Conservation (phyloP, 176 grass and related monocot genomes). For the Puccinellia tenuiflora region DNA sequence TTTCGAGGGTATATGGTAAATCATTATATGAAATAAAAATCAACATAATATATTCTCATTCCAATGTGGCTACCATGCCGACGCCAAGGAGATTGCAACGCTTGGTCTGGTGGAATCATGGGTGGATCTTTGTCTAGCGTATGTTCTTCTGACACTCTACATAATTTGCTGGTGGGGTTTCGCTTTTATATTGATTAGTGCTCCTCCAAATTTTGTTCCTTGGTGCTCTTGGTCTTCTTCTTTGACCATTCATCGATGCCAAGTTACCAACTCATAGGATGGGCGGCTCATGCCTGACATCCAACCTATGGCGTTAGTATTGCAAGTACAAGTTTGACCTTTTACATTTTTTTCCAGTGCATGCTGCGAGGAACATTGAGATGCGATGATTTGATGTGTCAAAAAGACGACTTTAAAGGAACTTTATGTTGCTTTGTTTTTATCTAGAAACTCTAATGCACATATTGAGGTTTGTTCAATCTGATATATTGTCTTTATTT, state of each 20-base stretch:
- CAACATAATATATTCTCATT: neutral
- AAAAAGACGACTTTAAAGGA: neutral
- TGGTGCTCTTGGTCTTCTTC: neutral
- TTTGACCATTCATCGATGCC: neutral
- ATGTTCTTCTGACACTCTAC: neutral
- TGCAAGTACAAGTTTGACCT: neutral
- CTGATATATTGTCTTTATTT: neutral
- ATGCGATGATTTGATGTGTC: neutral
- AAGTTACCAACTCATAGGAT: neutral
- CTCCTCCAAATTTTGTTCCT: neutral
- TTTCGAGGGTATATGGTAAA: neutral
- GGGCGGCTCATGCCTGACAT: neutral
- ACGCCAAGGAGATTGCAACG: neutral
- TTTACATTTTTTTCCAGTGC: neutral
- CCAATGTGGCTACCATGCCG: neutral
- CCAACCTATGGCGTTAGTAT: neutral
- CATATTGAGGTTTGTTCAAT: neutral
- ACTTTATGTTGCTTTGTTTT: neutral
- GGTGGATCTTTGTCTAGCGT: neutral
- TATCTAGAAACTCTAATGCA: neutral
- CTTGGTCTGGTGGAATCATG: neutral
- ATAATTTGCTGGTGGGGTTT: neutral
- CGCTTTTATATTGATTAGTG: neutral
- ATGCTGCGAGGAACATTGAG: neutral
- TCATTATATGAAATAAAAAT: neutral